These are phyloP conservation scores for Aureobasidium lini DNA, from an alignment of 2,329 filamentous ascomycete species.

Conservation along the genomic window DNA sequence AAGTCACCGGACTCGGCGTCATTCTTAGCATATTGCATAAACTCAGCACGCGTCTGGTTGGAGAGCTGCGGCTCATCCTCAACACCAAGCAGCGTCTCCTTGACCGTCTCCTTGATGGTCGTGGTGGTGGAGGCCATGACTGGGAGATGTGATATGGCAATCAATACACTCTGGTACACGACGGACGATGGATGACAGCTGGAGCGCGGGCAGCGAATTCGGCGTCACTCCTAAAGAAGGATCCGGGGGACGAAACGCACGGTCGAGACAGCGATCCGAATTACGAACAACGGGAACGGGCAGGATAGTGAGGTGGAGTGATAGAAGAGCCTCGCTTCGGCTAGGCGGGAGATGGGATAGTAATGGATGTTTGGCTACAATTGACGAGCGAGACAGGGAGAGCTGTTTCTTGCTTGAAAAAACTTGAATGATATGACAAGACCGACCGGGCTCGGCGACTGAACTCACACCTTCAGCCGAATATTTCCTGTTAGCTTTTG, in stretches of 20 bases:
- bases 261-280: neutral
- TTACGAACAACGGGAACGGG: neutral
- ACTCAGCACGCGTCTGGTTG: constrained; percentile 66
- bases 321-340: neutral
- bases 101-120: constrained; percentile 62
- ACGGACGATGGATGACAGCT: constrained; percentile 6
- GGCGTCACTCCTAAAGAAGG: neutral
- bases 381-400: neutral
- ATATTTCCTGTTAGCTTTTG: neutral
- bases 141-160: neutral
- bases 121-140: constrained; percentile 23
- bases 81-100: constrained; percentile 57
- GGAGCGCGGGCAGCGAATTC: constrained; percentile 10
- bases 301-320: neutral
- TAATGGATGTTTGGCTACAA: neutral
- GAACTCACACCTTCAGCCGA: constrained; percentile 4
- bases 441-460: neutral
- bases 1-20: constrained; percentile 69
- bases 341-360: neutral
- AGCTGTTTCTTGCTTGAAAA: neutral
- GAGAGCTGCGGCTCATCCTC: constrained; percentile 54
- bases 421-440: neutral
- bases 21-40: constrained; percentile 66
- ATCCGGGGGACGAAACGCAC: constrained; percentile 7
- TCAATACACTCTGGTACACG: neutral